phyloP scores from a whole-genome alignment of 441 rosid species.

The Kokia cookei region DNA sequence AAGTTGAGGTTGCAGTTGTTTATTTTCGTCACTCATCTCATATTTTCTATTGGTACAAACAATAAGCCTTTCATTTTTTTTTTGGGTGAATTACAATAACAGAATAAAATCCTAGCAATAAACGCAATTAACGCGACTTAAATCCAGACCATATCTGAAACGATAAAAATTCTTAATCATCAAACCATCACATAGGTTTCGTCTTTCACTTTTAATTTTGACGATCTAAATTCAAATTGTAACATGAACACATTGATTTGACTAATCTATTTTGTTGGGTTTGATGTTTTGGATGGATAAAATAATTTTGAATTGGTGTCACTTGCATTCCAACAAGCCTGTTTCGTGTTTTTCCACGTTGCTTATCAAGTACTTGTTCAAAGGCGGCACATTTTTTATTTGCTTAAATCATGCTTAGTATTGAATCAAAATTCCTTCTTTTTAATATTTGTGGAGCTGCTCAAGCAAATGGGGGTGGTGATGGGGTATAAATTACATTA shows the following conservation, averaged over 20 bases:
- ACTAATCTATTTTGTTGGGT: neutral
- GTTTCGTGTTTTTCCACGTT: neutral
- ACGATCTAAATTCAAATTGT: too few species aligned
- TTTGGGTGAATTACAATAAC: too few species aligned
- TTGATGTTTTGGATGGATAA: neutral
- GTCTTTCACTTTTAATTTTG: too few species aligned
- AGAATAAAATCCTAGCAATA: too few species aligned
- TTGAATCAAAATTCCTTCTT: neutral
- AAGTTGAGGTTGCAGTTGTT: neutral
- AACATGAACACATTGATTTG: too few species aligned
- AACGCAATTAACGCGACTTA: too few species aligned
- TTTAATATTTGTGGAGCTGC: neutral
- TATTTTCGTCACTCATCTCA: too few species aligned
- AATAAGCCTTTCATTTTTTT: too few species aligned
- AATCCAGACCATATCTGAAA: too few species aligned
- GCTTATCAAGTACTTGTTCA: constrained; percentile 7
- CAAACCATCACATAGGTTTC: too few species aligned
- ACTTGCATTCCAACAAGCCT: constrained; percentile 17
- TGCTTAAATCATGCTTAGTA: neutral
- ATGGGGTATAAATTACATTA: neutral
- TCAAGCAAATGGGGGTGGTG: neutral
- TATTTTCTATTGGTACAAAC: too few species aligned
- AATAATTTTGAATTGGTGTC: constrained; percentile 8
- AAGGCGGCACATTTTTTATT: constrained; percentile 3
- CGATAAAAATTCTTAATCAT: too few species aligned